Evolutionary conservation across 805 yeast species (phyloP).

Genomic region (Kregervanrija delftensis): DNA sequence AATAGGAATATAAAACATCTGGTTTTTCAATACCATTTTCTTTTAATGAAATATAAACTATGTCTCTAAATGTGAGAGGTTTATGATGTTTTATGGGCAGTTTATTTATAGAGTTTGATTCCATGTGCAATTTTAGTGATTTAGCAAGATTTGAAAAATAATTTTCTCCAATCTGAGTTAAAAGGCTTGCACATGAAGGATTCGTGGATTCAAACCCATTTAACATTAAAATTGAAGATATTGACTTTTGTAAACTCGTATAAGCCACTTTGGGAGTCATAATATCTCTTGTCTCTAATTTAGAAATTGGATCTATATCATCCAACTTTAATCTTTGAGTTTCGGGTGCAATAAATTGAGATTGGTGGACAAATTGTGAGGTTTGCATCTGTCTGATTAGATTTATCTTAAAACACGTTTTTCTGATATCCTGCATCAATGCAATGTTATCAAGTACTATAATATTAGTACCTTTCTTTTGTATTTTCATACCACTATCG

Average conservation of each 20-base stretch:
- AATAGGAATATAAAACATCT: constrained; percentile 65
- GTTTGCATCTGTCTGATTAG: constrained; percentile 87
- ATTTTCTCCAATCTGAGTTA: constrained; percentile 79
- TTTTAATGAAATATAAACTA: constrained; percentile 55
- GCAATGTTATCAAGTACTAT: constrained; percentile 59
- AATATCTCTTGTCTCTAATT: constrained; percentile 61
- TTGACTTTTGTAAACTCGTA: constrained; percentile 58
- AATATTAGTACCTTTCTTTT: constrained; percentile 51
- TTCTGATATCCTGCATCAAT: constrained; percentile 82
- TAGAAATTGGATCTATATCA: constrained; percentile 81
- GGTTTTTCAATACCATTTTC: constrained; percentile 85
- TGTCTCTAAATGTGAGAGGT: constrained; percentile 31
- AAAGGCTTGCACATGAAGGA: constrained; percentile 65
- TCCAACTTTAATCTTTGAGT: constrained; percentile 48
- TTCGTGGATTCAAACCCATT: constrained; percentile 86
- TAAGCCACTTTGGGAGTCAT: constrained; percentile 55
- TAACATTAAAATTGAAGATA: constrained; percentile 80
- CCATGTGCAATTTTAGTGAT: constrained; percentile 65
- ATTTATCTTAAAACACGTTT: constrained; percentile 81
- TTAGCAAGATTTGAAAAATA: constrained; percentile 69
- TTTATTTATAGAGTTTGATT: constrained; percentile 46
- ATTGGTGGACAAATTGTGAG: constrained; percentile 64
- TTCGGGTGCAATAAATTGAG: constrained; percentile 67
- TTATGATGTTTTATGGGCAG: constrained; percentile 21
- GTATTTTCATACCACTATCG: constrained; percentile 35